Percentiles rank a stretch among this genome's conserved stretches.
These are phyloP conservation scores for Colletotrichum liaoningense DNA, from an alignment of 2,329 filamentous ascomycete species.

Conservation along the genomic window DNA sequence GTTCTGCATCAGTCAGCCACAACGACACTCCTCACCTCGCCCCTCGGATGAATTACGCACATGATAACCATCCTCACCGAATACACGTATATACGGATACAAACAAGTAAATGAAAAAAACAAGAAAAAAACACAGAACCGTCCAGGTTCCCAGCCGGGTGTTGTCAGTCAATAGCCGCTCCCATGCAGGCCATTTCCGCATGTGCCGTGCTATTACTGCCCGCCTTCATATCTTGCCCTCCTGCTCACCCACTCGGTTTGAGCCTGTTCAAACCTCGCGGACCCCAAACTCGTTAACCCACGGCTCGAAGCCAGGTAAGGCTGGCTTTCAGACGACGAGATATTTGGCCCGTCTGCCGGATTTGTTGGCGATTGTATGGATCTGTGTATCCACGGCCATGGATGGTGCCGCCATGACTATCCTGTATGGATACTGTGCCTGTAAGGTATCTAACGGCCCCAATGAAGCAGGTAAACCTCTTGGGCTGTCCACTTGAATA, in stretches of 20 bases:
- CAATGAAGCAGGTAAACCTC: too few relatives aligned
- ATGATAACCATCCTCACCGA: background rate
- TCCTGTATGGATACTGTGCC: too few relatives aligned
- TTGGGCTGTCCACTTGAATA: background rate
- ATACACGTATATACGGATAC: background rate
- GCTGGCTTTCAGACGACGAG: background rate
- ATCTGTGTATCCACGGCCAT: background rate
- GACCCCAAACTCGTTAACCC: background rate
- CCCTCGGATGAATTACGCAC: background rate
- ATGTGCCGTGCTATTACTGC: background rate
- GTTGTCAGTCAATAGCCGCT: background rate
- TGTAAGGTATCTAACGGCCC: too few relatives aligned
- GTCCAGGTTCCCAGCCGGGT: background rate
- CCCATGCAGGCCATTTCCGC: background rate
- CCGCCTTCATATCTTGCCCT: background rate
- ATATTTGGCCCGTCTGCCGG: background rate
- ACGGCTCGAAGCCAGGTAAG: background rate
- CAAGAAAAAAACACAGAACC: background rate
- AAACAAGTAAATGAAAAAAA: background rate
- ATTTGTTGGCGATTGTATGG: background rate
- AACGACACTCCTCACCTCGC: background rate
- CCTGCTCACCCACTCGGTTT: background rate
- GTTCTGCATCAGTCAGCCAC: background rate
- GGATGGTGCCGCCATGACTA: background rate
- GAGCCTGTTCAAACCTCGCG: background rate